Conservation (phyloP, 257 asterid genomes). For the Marsdenia floribunda region DNA sequence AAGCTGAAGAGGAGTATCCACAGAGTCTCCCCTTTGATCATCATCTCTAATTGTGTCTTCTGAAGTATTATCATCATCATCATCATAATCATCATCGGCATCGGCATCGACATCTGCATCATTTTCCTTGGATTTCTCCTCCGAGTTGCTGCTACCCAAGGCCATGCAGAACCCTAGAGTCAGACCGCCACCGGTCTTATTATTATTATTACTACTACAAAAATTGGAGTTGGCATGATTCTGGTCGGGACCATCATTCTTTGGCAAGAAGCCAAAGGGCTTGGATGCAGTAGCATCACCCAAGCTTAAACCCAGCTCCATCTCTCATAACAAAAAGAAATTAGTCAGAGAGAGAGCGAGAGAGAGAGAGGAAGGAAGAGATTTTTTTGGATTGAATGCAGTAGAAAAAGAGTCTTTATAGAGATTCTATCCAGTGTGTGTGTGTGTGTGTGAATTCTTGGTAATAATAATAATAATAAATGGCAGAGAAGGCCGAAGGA, state of each 20-base stretch:
- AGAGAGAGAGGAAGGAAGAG: not conserved
- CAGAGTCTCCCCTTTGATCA: conserved; percentile 9
- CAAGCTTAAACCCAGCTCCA: conserved; percentile 73
- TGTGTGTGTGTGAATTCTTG: conserved; percentile 19
- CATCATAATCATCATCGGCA: conserved; percentile 17
- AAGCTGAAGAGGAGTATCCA: conserved; percentile 41
- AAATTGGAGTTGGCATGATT: conserved; percentile 7
- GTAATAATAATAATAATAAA: not conserved
- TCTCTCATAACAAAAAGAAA: conserved; percentile 14
- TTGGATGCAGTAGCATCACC: conserved; percentile 35
- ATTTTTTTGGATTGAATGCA: conserved; percentile 24
- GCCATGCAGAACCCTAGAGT: conserved; percentile 48
- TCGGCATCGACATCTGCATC: conserved; percentile 25
- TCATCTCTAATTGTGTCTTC: conserved; percentile 10
- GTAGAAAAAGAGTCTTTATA: conserved; percentile 49
- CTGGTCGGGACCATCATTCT: not conserved
- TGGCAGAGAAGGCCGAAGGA: too few relatives aligned
- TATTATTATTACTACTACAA: not conserved
- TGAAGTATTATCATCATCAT: conserved; percentile 20
- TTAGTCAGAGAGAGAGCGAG: not conserved
- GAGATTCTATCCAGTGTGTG: conserved; percentile 36
- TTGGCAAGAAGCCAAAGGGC: conserved; percentile 23
- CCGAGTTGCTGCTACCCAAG: conserved; percentile 36
- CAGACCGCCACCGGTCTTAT: conserved; percentile 13
- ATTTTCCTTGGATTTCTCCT: conserved; percentile 14